phyloP scores from a whole-genome alignment of 352 stramenopile genomes.

The Phytophthora syringae region DNA sequence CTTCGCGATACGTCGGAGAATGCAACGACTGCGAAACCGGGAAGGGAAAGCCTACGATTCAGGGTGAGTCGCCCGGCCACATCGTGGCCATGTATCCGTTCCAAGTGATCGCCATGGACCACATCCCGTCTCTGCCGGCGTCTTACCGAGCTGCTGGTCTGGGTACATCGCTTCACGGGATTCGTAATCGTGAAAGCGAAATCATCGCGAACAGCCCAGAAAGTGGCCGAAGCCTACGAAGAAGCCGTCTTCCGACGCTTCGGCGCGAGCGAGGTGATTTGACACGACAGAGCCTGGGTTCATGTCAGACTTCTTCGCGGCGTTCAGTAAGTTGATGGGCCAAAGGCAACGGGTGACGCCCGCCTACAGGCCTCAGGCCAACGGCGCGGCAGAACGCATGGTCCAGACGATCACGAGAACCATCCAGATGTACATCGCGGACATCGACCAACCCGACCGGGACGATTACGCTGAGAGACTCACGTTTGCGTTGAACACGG shows the following conservation, averaged over 20 bases:
- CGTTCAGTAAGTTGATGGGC: neutral
- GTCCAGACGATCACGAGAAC: neutral
- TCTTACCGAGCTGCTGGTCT: neutral
- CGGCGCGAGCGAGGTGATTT: neutral
- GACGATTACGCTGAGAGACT: neutral
- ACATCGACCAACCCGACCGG: neutral
- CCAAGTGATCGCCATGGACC: neutral
- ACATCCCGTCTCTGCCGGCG: neutral
- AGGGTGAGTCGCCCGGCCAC: neutral
- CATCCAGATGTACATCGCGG: neutral
- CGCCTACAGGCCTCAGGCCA: neutral
- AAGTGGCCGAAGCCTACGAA: neutral
- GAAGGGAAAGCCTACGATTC: neutral
- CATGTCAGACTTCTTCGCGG: neutral
- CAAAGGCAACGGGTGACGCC: neutral
- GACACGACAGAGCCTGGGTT: neutral
- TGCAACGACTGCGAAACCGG: neutral
- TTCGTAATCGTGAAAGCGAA: neutral
- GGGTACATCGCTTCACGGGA: neutral
- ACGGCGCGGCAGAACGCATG: neutral
- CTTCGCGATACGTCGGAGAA: neutral
- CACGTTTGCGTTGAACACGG: neutral
- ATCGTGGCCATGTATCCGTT: neutral
- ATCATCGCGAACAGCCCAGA: neutral
- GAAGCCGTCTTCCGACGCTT: slow-evolving; percentile 1